These are phyloP conservation scores for Escovopsis sp. DNA, from an alignment of 2,329 filamentous ascomycete genomes.

Conservation along the genomic window DNA sequence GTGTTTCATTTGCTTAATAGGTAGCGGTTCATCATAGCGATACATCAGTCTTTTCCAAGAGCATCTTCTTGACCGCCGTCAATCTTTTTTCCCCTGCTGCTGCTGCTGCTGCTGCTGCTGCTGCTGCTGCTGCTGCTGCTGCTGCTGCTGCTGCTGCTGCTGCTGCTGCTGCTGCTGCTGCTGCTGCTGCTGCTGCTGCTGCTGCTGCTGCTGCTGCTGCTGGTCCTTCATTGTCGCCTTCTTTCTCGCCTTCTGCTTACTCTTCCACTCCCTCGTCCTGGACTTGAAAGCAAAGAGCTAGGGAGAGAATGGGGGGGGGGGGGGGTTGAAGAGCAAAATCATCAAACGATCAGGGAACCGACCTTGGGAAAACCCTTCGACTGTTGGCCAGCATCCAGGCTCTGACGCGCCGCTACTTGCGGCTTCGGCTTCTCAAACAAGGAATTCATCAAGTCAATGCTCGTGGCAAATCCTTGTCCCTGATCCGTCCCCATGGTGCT, in stretches of 20 bases:
- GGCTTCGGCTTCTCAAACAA: constrained; percentile 65
- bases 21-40: constrained; percentile 13
- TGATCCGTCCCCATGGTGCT: constrained; percentile 24
- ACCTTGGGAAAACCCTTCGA: constrained; percentile 71
- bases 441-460: constrained; percentile 93
- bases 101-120: no score
- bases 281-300: no score
- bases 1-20: constrained; percentile 18
- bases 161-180: no score
- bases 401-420: constrained; percentile 40
- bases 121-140: no score
- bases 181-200: no score
- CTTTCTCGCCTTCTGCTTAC: no score
- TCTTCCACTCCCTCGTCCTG: no score
- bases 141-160: no score
- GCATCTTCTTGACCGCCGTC: constrained; percentile 8
- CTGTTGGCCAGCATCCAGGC: constrained; percentile 33
- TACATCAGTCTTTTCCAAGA: constrained; percentile 16
- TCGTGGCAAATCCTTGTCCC: constrained; percentile 61
- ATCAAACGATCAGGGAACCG: constrained; percentile 41
- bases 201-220: no score
- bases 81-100: constrained; percentile 3
- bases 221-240: no score
- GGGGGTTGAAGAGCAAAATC: constrained; percentile 8
- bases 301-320: no score